Percentiles rank a stretch among this genome's conserved stretches.
These are phyloP conservation scores for Diversispora eburnea DNA, from an alignment of 192 early-diverging fungal species.

Conservation along the genomic window DNA sequence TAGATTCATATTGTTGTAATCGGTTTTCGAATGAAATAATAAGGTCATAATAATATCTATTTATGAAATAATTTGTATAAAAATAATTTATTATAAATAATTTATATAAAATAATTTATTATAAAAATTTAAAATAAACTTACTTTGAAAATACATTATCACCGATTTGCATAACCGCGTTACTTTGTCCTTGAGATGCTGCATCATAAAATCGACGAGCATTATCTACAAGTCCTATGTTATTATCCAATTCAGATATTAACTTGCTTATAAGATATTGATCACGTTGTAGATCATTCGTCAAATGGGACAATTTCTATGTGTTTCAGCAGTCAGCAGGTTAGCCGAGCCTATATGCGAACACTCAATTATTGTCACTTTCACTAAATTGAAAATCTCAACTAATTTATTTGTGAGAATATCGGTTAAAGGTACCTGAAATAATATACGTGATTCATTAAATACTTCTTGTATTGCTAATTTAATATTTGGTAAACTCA, in stretches of 20 bases:
- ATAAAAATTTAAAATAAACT: not conserved
- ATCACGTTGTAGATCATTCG: not conserved
- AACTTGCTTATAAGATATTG: not conserved
- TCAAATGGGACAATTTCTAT: constrained; percentile 4
- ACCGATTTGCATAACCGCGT: not conserved
- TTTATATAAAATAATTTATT: not conserved
- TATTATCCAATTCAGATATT: not conserved
- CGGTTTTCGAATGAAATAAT: constrained; percentile 13
- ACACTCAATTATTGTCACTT: constrained; percentile 1
- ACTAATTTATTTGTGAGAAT: not conserved
- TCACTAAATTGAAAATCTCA: not conserved
- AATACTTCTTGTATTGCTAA: not conserved
- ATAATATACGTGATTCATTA: constrained; percentile 3
- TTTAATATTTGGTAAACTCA: constrained; percentile 1
- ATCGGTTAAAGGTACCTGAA: not conserved
- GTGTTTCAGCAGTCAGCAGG: not conserved
- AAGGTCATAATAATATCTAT: constrained; percentile 27
- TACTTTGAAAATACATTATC: constrained; percentile 12
- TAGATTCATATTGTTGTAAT: constrained; percentile 16
- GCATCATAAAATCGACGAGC: constrained; percentile 17
- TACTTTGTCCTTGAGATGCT: constrained; percentile 1
- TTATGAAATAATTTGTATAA: not conserved
- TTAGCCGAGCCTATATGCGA: constrained; percentile 2
- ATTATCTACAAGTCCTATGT: not conserved
- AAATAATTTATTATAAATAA: not conserved